Conservation (phyloP, 2,329 filamentous ascomycete species). For the Orbilia blumenaviensis region DNA sequence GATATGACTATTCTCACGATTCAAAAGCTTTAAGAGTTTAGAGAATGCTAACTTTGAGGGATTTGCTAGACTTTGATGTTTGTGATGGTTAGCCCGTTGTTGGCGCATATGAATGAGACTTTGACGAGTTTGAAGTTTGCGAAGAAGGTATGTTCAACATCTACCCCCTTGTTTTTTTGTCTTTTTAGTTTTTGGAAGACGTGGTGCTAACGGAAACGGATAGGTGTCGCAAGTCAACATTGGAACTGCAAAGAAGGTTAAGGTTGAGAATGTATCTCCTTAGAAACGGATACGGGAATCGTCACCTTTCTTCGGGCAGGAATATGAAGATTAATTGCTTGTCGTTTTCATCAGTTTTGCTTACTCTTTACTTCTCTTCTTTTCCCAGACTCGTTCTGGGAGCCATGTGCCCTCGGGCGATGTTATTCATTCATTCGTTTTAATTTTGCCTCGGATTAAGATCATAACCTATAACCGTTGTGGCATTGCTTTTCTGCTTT, state of each 20-base stretch:
- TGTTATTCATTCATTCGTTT: not conserved
- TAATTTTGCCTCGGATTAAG: not conserved
- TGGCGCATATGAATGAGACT: constrained; percentile 90
- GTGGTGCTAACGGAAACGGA: not conserved
- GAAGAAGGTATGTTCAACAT: constrained; percentile 76
- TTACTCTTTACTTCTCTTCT: too few relatives aligned
- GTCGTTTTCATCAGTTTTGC: too few relatives aligned
- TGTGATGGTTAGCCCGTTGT: constrained; percentile 93
- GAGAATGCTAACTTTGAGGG: constrained; percentile 14
- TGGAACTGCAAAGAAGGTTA: constrained; percentile 80
- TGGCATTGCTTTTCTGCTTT: not conserved
- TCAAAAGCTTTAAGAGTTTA: too few relatives aligned
- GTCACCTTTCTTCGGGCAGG: not conserved
- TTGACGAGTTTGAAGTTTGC: constrained; percentile 95
- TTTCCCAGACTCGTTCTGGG: not conserved
- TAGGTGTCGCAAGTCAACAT: constrained; percentile 80
- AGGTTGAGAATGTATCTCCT: constrained; percentile 43
- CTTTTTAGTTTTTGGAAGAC: constrained; percentile 27
- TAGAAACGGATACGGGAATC: constrained; percentile 30
- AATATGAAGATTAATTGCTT: not conserved
- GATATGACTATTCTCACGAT: not conserved
- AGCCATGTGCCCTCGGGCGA: not conserved
- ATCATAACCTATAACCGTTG: not conserved
- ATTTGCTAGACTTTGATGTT: constrained; percentile 85
- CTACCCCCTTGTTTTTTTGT: too few relatives aligned